Conservation (phyloP, 2,329 filamentous ascomycete genomes). For the Trichoderma breve region DNA sequence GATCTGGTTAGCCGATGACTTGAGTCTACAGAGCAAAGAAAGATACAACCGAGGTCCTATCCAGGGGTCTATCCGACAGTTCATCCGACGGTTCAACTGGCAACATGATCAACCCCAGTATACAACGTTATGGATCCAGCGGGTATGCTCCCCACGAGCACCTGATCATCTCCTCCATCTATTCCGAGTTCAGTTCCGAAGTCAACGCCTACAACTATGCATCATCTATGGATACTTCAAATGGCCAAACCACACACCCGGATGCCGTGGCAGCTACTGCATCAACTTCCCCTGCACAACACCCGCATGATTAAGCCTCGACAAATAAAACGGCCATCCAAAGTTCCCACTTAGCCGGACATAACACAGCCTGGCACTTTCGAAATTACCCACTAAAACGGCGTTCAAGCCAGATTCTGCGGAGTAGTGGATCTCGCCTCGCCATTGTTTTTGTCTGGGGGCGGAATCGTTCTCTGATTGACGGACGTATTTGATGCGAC, state of each 20-base stretch:
- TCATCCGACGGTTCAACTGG: not conserved
- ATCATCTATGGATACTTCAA: no score
- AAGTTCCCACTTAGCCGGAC: not conserved
- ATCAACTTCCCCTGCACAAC: not conserved
- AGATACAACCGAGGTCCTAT: not conserved
- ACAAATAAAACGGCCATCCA: not conserved
- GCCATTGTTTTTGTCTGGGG: not conserved
- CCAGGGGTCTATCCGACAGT: not conserved
- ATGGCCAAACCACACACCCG: not conserved
- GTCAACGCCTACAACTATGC: not conserved
- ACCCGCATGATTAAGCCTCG: not conserved
- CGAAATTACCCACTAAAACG: not conserved
- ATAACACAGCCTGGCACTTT: not conserved
- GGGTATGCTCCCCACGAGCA: not conserved
- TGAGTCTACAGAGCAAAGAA: not conserved
- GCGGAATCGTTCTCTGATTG: not conserved
- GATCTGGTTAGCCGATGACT: not conserved
- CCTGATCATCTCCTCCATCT: not conserved
- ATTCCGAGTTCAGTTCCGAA: not conserved
- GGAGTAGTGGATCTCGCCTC: not conserved
- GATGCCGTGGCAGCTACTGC: not conserved
- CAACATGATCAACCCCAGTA: not conserved
- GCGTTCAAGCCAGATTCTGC: not conserved
- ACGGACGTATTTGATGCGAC: not conserved
- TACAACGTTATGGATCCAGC: not conserved